Conservation (phyloP, 805 yeast species). For the Kregervanrija fluxuum region DNA sequence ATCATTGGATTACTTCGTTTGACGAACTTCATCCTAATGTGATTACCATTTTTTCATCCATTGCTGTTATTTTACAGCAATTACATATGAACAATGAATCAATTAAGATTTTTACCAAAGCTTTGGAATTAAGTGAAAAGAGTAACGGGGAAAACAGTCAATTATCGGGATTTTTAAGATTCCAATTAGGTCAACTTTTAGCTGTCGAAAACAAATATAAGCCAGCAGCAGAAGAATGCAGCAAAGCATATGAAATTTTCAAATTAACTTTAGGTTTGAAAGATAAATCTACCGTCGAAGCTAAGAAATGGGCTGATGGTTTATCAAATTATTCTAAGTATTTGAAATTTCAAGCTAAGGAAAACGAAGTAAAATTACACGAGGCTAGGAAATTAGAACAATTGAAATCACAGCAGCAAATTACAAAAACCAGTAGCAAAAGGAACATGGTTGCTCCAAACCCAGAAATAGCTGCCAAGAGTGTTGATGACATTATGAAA, state of each 20-base stretch:
- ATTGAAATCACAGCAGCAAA: slow-evolving; percentile 13
- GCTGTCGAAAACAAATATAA: slow-evolving; percentile 45
- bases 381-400: slow-evolving; percentile 16
- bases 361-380: slow-evolving; percentile 16
- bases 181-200: slow-evolving; percentile 60
- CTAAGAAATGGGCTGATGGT: slow-evolving; percentile 55
- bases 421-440: slow-evolving; percentile 23
- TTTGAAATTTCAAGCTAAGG: slow-evolving; percentile 10
- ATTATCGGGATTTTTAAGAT: slow-evolving; percentile 57
- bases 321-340: slow-evolving; percentile 41
- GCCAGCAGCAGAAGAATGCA: slow-evolving; percentile 49
- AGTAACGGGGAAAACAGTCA: slow-evolving; percentile 54
- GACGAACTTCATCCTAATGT: slow-evolving; percentile 66
- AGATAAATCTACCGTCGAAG: slow-evolving; percentile 60
- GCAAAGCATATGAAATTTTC: slow-evolving; percentile 51
- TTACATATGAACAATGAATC: slow-evolving; percentile 42
- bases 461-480: slow-evolving; percentile 53
- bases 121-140: slow-evolving; percentile 42
- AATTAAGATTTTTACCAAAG: slow-evolving; percentile 42
- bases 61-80: slow-evolving; percentile 52
- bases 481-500: slow-evolving; percentile 65
- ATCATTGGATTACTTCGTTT: slow-evolving; percentile 49
- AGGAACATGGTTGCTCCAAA: slow-evolving; percentile 31
- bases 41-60: slow-evolving; percentile 54
- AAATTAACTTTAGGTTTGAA: slow-evolving; percentile 55